Percentiles rank a stretch among this genome's conserved stretches.
Evolutionary conservation across 306 rosid genomes (phyloP).

Genomic region (Trifolium repens): DNA sequence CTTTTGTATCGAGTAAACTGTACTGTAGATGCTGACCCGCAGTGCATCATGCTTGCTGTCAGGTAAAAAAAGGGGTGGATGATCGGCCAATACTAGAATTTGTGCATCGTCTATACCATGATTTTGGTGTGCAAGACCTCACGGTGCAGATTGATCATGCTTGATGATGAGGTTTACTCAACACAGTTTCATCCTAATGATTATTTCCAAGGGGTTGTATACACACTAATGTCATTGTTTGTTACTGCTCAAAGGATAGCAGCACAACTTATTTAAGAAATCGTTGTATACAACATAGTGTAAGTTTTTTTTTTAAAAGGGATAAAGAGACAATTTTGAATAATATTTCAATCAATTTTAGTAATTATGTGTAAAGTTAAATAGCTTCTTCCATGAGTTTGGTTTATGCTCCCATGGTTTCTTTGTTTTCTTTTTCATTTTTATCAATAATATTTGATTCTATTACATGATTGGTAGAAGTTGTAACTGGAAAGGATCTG

Average conservation of each 20-base stretch:
- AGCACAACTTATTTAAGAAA: constrained; percentile 13
- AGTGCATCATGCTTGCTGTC: constrained; percentile 39
- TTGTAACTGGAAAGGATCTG: too few relatives aligned
- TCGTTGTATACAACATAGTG: constrained; percentile 6
- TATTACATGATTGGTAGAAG: too few relatives aligned
- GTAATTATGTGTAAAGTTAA: not conserved
- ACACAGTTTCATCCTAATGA: not conserved
- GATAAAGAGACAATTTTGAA: not conserved
- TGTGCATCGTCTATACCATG: constrained; percentile 89
- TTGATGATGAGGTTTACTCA: constrained; percentile 49
- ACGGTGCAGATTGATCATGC: constrained; percentile 73
- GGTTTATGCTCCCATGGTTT: not conserved
- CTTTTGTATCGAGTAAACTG: not conserved
- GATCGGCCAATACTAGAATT: constrained; percentile 68
- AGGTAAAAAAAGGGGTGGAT: constrained; percentile 78
- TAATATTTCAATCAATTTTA: not conserved
- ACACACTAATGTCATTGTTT: constrained; percentile 29
- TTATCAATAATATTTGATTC: not conserved
- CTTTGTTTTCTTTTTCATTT: not conserved
- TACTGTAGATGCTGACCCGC: constrained; percentile 36
- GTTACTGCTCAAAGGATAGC: not conserved
- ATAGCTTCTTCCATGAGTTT: too few relatives aligned
- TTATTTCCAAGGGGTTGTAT: constrained; percentile 33
- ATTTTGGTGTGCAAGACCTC: constrained; percentile 86
- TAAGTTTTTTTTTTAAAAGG: not conserved